Percentiles rank a stretch among this genome's conserved stretches.
phyloP scores from a whole-genome alignment of 1,139 yeast genomes.

The Yamadazyma pseudoaaseri region DNA sequence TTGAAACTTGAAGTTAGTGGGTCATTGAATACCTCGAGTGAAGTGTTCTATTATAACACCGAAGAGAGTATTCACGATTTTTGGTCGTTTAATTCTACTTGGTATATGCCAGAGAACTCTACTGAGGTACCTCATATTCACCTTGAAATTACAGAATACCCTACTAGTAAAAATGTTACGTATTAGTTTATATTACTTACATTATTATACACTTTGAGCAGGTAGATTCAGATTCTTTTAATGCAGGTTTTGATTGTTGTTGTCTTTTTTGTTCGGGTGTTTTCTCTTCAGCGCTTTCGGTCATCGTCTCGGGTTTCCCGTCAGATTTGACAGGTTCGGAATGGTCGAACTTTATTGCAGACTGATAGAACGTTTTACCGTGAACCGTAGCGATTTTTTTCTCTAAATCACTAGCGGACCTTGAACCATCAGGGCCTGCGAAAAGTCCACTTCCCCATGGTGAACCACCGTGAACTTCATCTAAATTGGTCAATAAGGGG shows the following conservation, averaged over 20 bases:
- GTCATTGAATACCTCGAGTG: no score
- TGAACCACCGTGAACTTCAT: constrained; percentile 39
- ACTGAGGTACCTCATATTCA: no score
- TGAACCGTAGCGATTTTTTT: constrained; percentile 32
- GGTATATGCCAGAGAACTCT: no score
- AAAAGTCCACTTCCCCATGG: constrained; percentile 45
- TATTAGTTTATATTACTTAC: constrained; percentile 15
- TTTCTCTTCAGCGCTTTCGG: constrained; percentile 1
- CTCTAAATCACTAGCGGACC: constrained; percentile 34
- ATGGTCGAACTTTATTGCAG: constrained; percentile 12
- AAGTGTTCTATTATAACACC: no score
- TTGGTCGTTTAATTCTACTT: no score
- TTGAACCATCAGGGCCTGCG: constrained; percentile 38
- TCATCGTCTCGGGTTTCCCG: not conserved
- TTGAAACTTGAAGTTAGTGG: no score
- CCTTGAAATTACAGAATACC: no score
- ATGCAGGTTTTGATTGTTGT: constrained; percentile 21
- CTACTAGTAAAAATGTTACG: no score
- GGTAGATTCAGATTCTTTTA: constrained; percentile 20
- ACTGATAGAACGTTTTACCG: constrained; percentile 32
- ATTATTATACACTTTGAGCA: constrained; percentile 30
- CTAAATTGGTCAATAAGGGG: constrained; percentile 26
- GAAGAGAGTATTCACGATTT: no score
- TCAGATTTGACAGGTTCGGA: constrained; percentile 2
- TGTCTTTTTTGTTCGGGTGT: constrained; percentile 11